A percentile compares a stretch with the other conserved stretches of the same genome.
Evolutionary conservation across 2,329 filamentous ascomycete species (phyloP).

Genomic region (Alternaria metachromatica): DNA sequence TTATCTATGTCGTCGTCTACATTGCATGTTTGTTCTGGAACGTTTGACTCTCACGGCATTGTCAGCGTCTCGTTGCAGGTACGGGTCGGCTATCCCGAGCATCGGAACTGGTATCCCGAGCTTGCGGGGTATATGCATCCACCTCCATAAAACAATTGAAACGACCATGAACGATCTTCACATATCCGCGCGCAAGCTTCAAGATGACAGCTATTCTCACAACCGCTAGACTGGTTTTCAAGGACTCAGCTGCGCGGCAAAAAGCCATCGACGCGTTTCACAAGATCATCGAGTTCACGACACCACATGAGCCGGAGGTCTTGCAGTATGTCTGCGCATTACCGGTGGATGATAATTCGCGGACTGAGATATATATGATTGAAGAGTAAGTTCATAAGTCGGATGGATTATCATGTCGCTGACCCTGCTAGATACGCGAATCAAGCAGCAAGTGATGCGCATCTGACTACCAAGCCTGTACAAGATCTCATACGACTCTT

Average conservation of each 20-base stretch:
- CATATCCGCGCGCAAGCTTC: accelerated
- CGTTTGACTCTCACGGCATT: background rate
- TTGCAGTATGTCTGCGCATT: conserved; percentile 32
- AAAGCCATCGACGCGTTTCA: conserved; percentile 29
- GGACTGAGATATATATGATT: conserved; percentile 35
- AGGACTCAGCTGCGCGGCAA: conserved; percentile 13
- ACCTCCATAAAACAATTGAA: background rate
- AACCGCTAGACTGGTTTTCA: conserved; percentile 29
- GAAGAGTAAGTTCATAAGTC: conserved; percentile 21
- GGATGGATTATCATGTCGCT: background rate
- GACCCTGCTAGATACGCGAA: conserved; percentile 19
- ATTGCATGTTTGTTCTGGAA: no score
- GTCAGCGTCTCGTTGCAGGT: background rate
- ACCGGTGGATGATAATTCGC: conserved; percentile 19
- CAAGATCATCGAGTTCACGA: conserved; percentile 32
- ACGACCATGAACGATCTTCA: background rate
- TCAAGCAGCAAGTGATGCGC: conserved; percentile 27
- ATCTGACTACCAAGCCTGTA: conserved; percentile 28
- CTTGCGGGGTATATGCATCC: conserved; percentile 7
- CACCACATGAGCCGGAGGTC: conserved; percentile 29
- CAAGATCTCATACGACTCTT: conserved; percentile 33
- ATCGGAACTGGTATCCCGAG: conserved; percentile 16
- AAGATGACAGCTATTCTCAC: conserved; percentile 29
- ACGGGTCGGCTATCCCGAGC: conserved; percentile 17
- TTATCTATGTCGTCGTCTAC: no score